Conservation (phyloP, 2,329 filamentous ascomycete genomes). For the Fusarium aywerte region DNA sequence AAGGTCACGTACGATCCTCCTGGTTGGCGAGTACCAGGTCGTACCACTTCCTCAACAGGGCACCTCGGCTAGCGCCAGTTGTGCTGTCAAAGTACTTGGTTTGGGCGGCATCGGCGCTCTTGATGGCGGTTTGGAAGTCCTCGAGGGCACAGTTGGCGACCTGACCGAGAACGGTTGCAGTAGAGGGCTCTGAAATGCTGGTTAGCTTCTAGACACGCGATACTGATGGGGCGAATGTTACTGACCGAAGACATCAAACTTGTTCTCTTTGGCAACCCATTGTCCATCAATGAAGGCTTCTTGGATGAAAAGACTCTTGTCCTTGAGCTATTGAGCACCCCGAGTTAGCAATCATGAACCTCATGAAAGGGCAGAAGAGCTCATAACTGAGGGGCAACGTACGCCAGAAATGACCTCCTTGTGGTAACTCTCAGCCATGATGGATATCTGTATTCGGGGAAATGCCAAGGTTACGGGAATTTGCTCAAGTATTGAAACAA, state of each 20-base stretch:
- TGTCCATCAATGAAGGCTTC: slow-evolving; percentile 46
- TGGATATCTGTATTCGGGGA: slow-evolving; percentile 11
- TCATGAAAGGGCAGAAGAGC: slow-evolving; percentile 1
- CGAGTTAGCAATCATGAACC: slow-evolving; percentile 22
- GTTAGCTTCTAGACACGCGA: slow-evolving; percentile 8
- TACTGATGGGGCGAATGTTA: slow-evolving; percentile 7
- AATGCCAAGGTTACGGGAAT: slow-evolving; percentile 6
- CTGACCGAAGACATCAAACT: slow-evolving; percentile 46
- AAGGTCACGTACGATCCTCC: slow-evolving; percentile 41
- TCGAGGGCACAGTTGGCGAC: slow-evolving; percentile 46
- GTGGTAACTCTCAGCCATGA: slow-evolving; percentile 46
- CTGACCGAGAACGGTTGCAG: slow-evolving; percentile 43
- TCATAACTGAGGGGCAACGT: slow-evolving; percentile 39
- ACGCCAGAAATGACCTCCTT: slow-evolving; percentile 45
- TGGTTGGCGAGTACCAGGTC: slow-evolving; percentile 45
- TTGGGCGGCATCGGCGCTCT: slow-evolving; percentile 44
- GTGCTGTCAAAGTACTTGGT: slow-evolving; percentile 44
- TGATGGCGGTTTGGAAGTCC: slow-evolving; percentile 45
- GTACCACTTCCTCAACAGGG: slow-evolving; percentile 45
- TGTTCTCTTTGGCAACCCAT: slow-evolving; percentile 47
- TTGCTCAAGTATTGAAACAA: slow-evolving; percentile 6
- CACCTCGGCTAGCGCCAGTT: slow-evolving; percentile 45
- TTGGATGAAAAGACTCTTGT: slow-evolving; percentile 46
- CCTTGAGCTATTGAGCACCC: slow-evolving; percentile 38
- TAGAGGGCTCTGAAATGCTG: slow-evolving; percentile 39